Evolutionary conservation across 305 asterid species (phyloP).

Genomic region (Nicotiana rustica): DNA sequence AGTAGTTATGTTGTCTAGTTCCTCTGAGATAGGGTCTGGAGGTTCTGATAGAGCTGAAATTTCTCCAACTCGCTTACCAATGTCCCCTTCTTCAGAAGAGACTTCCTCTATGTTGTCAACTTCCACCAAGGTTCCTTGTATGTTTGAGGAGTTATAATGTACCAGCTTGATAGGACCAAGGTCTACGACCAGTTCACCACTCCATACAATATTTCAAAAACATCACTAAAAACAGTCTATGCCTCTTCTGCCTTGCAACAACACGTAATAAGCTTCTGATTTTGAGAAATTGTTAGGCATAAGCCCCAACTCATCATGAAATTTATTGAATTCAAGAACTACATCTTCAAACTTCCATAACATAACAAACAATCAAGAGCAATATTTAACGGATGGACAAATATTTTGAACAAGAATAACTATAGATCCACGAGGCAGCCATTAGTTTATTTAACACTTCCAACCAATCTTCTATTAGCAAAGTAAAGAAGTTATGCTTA

Average conservation of each 20-base stretch:
- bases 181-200: background rate
- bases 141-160: too few relatives aligned
- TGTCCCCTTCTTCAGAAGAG: too few relatives aligned
- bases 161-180: too few relatives aligned
- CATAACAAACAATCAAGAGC: slow-evolving; percentile 44
- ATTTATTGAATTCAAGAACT: slow-evolving; percentile 52
- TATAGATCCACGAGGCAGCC: slow-evolving; percentile 29
- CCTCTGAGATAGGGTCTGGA: too few relatives aligned
- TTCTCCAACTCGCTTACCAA: too few relatives aligned
- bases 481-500: slow-evolving; percentile 1
- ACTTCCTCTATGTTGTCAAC: too few relatives aligned
- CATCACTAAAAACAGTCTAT: slow-evolving; percentile 34
- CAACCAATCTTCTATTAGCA: slow-evolving; percentile 11
- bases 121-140: too few relatives aligned
- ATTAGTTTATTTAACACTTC: background rate
- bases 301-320: slow-evolving; percentile 67
- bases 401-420: slow-evolving; percentile 12
- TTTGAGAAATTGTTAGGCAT: slow-evolving; percentile 60
- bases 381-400: slow-evolving; percentile 36
- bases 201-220: background rate
- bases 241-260: slow-evolving; percentile 74
- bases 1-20: too few relatives aligned
- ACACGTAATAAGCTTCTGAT: slow-evolving; percentile 64
- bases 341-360: slow-evolving; percentile 72
- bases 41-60: too few relatives aligned